Evolutionary conservation across 139 green algal species (phyloP).

Genomic region (Tetradesmus obliquus): DNA sequence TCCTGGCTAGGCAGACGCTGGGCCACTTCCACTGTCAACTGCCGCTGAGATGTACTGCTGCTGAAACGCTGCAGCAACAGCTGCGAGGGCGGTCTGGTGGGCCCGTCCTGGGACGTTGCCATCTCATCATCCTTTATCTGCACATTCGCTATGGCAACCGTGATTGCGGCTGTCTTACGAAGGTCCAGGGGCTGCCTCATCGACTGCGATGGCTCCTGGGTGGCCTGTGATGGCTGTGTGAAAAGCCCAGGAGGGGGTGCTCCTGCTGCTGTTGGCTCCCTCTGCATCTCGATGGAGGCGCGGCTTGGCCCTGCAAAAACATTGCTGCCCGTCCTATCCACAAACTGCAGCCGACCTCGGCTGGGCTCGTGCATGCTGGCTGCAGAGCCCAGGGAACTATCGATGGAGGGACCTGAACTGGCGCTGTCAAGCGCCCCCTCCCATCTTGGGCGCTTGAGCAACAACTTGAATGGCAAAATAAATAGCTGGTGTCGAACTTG

Average conservation of each 20-base stretch:
- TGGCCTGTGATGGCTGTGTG: conserved; percentile 36
- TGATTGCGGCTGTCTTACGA: conserved; percentile 41
- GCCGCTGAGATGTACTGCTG: conserved; percentile 23
- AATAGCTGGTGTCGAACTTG: background rate
- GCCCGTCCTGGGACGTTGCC: background rate
- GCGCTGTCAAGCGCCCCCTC: background rate
- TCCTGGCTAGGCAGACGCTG: conserved; percentile 31
- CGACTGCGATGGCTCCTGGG: conserved; percentile 11
- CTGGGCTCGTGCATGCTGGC: conserved; percentile 1
- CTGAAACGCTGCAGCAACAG: background rate
- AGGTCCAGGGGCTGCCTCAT: conserved; percentile 27
- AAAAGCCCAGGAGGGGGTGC: conserved; percentile 24
- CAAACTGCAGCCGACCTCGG: conserved; percentile 5
- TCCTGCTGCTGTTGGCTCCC: background rate
- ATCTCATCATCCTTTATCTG: conserved; percentile 27
- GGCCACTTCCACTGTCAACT: conserved; percentile 13
- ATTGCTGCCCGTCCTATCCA: conserved; percentile 31
- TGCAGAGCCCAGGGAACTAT: background rate
- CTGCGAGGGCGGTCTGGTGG: background rate
- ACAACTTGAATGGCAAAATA: background rate
- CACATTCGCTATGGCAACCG: conserved; percentile 39
- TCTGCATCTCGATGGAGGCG: background rate
- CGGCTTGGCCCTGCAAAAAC: background rate
- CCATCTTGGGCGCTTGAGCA: background rate
- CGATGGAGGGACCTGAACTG: background rate